Evolutionary conservation across 306 rosid species (phyloP).

Genomic region (Argentina anserina): DNA sequence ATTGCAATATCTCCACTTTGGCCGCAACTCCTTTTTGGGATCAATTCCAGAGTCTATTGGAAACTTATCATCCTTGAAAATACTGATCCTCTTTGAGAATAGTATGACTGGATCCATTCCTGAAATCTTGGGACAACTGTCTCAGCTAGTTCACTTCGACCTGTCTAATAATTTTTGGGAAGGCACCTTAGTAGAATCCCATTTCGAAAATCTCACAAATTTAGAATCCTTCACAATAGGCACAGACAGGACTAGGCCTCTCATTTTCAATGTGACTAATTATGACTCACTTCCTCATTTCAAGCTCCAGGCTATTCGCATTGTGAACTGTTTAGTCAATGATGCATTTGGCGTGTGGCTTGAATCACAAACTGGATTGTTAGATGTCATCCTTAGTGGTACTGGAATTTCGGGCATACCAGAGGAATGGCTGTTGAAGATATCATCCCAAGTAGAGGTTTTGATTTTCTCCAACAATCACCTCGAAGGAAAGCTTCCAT

Average conservation of each 20-base stretch:
- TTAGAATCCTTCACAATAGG: background rate
- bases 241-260: background rate
- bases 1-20: background rate
- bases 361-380: background rate
- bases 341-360: background rate
- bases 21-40: constrained; percentile 1
- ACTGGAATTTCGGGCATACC: background rate
- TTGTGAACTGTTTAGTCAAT: background rate
- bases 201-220: background rate
- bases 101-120: constrained; percentile 27
- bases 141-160: background rate
- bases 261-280: background rate
- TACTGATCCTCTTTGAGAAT: background rate
- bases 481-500: background rate
- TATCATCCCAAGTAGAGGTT: background rate
- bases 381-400: background rate
- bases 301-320: background rate
- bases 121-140: constrained; percentile 21
- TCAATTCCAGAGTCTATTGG: constrained; percentile 19
- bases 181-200: background rate
- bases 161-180: background rate
- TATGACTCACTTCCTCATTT: background rate
- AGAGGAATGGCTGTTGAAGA: background rate
- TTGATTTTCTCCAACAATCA: background rate
- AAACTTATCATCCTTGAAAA: constrained; percentile 11